Base-by-base conservation (phyloP, 1,284 basidiomycete species). In the Papiliotrema flavescens region DNA sequence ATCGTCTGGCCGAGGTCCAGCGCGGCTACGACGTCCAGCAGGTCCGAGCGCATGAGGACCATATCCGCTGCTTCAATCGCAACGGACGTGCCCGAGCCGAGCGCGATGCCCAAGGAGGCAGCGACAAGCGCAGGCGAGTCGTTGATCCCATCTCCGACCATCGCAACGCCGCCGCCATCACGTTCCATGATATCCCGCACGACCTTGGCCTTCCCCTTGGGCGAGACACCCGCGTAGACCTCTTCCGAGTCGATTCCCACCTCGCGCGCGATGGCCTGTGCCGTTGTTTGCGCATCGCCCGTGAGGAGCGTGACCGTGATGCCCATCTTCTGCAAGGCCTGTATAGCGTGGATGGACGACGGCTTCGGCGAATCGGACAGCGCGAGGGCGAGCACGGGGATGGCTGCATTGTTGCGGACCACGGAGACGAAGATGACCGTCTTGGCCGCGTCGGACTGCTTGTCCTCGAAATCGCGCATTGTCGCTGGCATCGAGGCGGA, bases 91-190 rank as follows among this genome's bases (percentile, higher is more conserved):
- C 96, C 96, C 0, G 90, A 90, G 19, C 90, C 91, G 1, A 99
- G 83, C 0, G 96, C 96, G 59, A 99, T 95, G 23, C 96, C 96
- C 32, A 98, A 88, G 2, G 91, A 90, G 0, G 95, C 90, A 2
- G 89, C 90, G 17, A 95, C 94, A 1, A 98, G 85, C 1, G 95
- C 96, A 0, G 94, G 95, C 0, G 93, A 95, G 73, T 99, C 96
- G 75, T 99, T 98, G 79, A 98, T 96, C 19, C 96, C 96, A 74
- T 99, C 96, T 20, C 96, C 96, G 47, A 99, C 93, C 92, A 96
- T 95, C 1, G 90, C 93, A 22, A 95, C 87, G 35, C 85, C 87
- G 23, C 82, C 84, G 2, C 79, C 80, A 46, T 85, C 78, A 62
- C 83, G 82, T 66, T 84, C 81, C 75, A 90, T 87, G 39, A 96